Base-by-base conservation (phyloP, 495 filamentous ascomycete genomes). In the Chaetomium tenue region DNA sequence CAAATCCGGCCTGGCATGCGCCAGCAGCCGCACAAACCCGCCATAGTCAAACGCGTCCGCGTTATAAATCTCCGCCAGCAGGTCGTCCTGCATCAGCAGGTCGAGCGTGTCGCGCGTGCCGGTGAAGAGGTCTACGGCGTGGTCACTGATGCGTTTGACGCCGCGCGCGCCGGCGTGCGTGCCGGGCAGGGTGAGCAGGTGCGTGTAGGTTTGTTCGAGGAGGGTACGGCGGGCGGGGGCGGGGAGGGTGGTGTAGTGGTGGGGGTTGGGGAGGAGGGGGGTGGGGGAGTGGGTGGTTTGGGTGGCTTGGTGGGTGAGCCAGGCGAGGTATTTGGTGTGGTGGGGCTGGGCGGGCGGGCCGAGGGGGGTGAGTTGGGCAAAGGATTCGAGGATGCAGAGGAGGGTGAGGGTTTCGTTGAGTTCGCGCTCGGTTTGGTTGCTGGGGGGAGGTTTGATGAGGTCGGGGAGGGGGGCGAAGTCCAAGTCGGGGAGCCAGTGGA, bases 401-500 rank as follows among this genome's bases (percentile, higher is more conserved):
- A 74, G 66, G 6, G 72, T 63, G 7, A 77, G 48, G 46, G 66
- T 61, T 39, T 76, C 73, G 25, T 68, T 55, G 44, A 72, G 54
- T 11, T 28, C 46, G 15, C 63, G 61, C 28, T 65, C 64, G 20
- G 66, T 61, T 0, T 55, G 58, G 47, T 65, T 50, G n/a, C 50
- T 22, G 33, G 44, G 61, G 1, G 69, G 63, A 0, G 64, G 58
- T 11, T 63, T 40, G 50, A 78, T 64, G 26, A 75, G 54, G 0
- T 46, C 40, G 12, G 39, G 47, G n/a, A 66, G 50, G 48, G 74
- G 66, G 5, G 66, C 57, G 25, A 77, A 77, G 57, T 78, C 75
- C 42, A 76, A 69, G 63, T 77, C 68, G 0, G 72, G 72, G 47
- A 64, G 61, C 75, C 75, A 79, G 11, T 76, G 59, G 5, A 78